Conservation (phyloP, 2,329 filamentous ascomycete genomes). For the Apiospora aurea region DNA sequence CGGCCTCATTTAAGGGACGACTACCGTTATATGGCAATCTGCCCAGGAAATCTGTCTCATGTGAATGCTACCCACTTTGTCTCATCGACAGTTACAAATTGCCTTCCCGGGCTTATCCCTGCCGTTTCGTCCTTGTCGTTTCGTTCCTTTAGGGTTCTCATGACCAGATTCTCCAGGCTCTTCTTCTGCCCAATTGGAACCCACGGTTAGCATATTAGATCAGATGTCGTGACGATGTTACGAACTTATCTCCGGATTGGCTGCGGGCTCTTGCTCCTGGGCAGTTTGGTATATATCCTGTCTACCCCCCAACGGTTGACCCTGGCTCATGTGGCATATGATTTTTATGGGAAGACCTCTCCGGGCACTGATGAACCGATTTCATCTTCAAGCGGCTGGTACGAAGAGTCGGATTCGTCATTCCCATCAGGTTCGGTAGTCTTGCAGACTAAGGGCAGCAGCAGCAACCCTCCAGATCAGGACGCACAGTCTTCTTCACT, state of each 20-base stretch:
- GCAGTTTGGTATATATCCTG: neutral
- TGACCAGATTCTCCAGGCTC: neutral
- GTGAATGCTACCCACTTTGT: conserved; percentile 4
- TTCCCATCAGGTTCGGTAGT: neutral
- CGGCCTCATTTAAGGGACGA: neutral
- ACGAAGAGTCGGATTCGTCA: neutral
- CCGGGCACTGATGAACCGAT: neutral
- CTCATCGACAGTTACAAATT: neutral
- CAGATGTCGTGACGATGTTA: neutral
- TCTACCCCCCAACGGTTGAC: neutral
- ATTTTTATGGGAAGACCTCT: neutral
- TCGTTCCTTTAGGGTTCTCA: neutral
- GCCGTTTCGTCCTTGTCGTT: neutral
- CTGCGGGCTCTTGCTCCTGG: neutral
- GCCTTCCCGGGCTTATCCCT: neutral
- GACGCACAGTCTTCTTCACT: neutral
- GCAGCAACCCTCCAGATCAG: neutral
- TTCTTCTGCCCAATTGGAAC: neutral
- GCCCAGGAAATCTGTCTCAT: neutral
- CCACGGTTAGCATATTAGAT: neutral
- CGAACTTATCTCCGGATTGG: neutral
- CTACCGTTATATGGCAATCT: neutral
- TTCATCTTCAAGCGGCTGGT: neutral
- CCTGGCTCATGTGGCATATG: neutral
- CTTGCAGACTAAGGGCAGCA: neutral